These are phyloP conservation scores for Citrus trifoliata DNA, from an alignment of 345 rosid species.

Conservation along the genomic window DNA sequence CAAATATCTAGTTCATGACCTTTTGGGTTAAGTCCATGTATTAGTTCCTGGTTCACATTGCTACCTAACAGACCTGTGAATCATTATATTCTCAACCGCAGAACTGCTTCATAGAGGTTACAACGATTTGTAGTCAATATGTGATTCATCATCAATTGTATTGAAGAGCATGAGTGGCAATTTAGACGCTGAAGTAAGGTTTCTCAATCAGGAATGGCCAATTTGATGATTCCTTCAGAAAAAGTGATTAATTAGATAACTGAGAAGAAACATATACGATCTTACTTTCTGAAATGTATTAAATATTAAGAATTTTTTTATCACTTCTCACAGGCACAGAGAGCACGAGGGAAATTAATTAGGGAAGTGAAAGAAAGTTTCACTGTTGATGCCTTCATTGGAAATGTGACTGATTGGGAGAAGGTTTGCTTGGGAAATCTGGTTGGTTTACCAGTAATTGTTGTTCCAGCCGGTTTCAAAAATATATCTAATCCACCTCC, in stretches of 20 bases:
- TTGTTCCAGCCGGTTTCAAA: slow-evolving; percentile 63
- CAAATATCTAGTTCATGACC: background rate
- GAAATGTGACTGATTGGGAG: slow-evolving; percentile 91
- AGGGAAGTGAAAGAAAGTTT: slow-evolving; percentile 71
- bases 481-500: slow-evolving; percentile 57
- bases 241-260: background rate
- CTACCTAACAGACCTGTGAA: background rate
- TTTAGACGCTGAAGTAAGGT: background rate
- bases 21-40: background rate
- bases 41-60: background rate
- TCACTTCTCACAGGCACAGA: slow-evolving; percentile 56
- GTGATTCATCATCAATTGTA: background rate
- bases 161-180: background rate
- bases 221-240: background rate
- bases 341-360: slow-evolving; percentile 72
- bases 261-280: background rate
- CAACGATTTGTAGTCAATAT: background rate
- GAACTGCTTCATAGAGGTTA: background rate
- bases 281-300: background rate
- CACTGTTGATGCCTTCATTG: slow-evolving; percentile 74
- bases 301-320: background rate
- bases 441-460: slow-evolving; percentile 73
- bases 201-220: background rate
- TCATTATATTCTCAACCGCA: background rate
- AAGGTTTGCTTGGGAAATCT: slow-evolving; percentile 86